Conservation (phyloP, 1,284 basidiomycete species). For the Marasmius oreades region DNA sequence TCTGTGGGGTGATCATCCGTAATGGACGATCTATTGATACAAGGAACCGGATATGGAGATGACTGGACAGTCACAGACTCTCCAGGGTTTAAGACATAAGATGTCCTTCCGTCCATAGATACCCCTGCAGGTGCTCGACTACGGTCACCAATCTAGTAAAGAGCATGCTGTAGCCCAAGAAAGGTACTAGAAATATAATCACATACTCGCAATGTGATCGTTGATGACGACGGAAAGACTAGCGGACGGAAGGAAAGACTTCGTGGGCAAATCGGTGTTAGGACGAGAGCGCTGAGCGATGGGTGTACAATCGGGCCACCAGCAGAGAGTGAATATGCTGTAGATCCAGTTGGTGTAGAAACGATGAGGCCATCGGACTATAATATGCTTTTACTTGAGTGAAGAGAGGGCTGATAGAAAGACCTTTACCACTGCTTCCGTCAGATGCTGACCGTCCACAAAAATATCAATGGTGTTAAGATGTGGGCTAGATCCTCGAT, state of each 20-base stretch:
- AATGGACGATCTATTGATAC: constrained; percentile 82
- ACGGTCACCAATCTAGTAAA: constrained; percentile 71
- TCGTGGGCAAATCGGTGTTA: constrained; percentile 94
- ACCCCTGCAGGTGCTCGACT: constrained; percentile 87
- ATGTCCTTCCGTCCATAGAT: constrained; percentile 89
- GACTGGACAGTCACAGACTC: constrained; percentile 85
- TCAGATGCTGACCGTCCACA: constrained; percentile 94
- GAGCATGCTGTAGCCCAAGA: neutral
- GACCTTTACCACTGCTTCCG: constrained; percentile 89
- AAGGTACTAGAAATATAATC: neutral
- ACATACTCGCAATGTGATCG: constrained; percentile 78
- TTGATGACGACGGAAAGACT: constrained; percentile 83
- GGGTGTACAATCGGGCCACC: constrained; percentile 97
- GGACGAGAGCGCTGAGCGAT: constrained; percentile 82
- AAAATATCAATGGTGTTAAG: constrained; percentile 93
- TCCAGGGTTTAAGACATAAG: constrained; percentile 76
- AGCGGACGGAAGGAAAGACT: constrained; percentile 92
- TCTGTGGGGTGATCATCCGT: constrained; percentile 47
- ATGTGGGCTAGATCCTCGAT: constrained; percentile 89
- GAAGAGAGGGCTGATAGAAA: constrained; percentile 7
- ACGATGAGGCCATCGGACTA: constrained; percentile 95
- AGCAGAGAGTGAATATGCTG: constrained; percentile 94
- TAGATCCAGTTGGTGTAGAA: constrained; percentile 54
- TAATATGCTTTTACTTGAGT: constrained; percentile 11
- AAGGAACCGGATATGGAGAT: constrained; percentile 89